These are phyloP conservation scores for Holtermannia corniformis DNA, from an alignment of 768 basidiomycete species.

Conservation along the genomic window DNA sequence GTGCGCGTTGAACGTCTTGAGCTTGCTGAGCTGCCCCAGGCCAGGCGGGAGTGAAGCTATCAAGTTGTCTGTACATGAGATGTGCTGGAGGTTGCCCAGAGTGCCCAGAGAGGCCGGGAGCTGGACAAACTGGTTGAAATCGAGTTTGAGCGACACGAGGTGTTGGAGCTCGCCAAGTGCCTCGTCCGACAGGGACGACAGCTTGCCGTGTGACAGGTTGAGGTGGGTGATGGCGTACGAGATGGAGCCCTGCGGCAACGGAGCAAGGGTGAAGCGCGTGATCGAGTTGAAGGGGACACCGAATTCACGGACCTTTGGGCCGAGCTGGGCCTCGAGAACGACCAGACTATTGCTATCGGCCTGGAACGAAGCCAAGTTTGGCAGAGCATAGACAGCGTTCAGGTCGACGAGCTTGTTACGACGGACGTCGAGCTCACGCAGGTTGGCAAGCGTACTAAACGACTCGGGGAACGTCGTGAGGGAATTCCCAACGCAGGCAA, in stretches of 20 bases:
- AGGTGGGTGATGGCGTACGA: conserved; percentile 61
- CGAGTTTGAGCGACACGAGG: conserved; percentile 62
- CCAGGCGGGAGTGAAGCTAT: conserved; percentile 63
- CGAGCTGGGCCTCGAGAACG: conserved; percentile 66
- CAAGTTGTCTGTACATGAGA: conserved; percentile 87
- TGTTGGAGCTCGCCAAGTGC: conserved; percentile 62
- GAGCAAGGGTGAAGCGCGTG: conserved; percentile 46
- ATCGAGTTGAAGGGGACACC: conserved; percentile 79
- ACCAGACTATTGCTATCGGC: conserved; percentile 79
- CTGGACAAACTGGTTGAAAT: conserved; percentile 74
- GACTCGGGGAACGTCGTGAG: conserved; percentile 61
- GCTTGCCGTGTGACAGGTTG: conserved; percentile 77
- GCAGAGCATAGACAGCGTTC: conserved; percentile 57
- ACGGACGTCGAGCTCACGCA: conserved; percentile 70
- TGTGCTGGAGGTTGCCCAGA: conserved; percentile 56
- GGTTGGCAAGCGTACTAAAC: conserved; percentile 50
- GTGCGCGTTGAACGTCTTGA: conserved; percentile 73
- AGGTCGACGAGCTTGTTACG: conserved; percentile 76
- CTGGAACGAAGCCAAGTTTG: conserved; percentile 56
- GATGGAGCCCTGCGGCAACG: conserved; percentile 45
- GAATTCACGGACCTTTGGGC: conserved; percentile 56
- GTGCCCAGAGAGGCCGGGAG: conserved; percentile 77
- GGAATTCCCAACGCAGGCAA: conserved; percentile 79
- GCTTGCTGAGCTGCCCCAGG: conserved; percentile 64
- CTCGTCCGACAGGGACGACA: conserved; percentile 68